These are phyloP conservation scores for Cardamine chenopodiifolia DNA, from an alignment of 345 rosid species.

Conservation along the genomic window DNA sequence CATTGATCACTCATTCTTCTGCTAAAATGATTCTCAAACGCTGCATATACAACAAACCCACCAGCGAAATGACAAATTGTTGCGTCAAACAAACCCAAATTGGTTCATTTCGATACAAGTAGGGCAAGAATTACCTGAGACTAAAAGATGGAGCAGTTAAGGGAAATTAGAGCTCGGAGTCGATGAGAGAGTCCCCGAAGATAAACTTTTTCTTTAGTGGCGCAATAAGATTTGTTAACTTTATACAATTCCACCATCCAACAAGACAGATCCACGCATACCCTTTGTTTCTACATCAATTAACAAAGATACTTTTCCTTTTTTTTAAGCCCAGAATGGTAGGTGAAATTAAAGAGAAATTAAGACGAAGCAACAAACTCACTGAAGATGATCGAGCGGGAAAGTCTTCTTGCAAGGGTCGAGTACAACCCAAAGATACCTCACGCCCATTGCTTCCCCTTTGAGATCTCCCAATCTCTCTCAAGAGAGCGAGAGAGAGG, in stretches of 20 bases:
- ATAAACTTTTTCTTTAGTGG: constrained; percentile 59
- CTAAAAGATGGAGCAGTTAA: constrained; percentile 81
- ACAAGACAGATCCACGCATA: constrained; percentile 92
- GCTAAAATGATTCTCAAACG: not conserved
- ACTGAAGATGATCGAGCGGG: constrained; percentile 87
- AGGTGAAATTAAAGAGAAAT: not conserved
- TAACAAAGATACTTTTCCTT: not conserved
- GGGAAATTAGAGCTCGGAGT: constrained; percentile 82
- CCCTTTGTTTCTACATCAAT: constrained; percentile 71
- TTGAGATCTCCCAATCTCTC: not conserved
- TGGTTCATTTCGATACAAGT: not conserved
- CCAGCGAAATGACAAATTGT: not conserved
- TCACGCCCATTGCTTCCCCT: constrained; percentile 69
- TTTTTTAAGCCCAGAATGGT: not conserved
- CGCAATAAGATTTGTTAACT: constrained; percentile 62
- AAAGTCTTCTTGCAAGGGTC: constrained; percentile 89
- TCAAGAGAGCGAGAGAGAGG: not conserved
- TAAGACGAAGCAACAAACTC: constrained; percentile 24
- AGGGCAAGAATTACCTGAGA: constrained; percentile 51
- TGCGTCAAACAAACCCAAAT: not conserved
- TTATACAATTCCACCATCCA: constrained; percentile 89
- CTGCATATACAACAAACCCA: constrained; percentile 5
- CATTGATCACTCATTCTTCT: not conserved
- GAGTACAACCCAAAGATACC: constrained; percentile 78
- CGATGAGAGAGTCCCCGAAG: constrained; percentile 85